A percentile compares a stretch with the other conserved stretches of the same genome.
phyloP scores from a whole-genome alignment of 352 stramenopile genomes.

The Lagenidium giganteum region DNA sequence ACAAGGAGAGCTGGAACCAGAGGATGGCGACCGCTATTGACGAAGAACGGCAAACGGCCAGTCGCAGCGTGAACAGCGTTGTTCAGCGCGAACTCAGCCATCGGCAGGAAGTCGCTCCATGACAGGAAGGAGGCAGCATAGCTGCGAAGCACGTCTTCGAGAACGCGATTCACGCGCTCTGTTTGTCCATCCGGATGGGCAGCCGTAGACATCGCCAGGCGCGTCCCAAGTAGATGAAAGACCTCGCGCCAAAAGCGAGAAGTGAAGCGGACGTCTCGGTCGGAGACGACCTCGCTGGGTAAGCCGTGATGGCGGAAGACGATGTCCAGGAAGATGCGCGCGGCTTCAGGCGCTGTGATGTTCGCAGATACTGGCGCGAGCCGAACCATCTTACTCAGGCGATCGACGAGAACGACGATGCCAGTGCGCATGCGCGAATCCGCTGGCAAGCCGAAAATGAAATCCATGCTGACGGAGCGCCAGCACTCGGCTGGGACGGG shows the following conservation, averaged over 20 bases:
- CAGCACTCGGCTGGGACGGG: too few species aligned
- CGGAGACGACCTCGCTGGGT: too few species aligned
- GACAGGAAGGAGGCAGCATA: constrained; percentile 12
- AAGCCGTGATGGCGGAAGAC: too few species aligned
- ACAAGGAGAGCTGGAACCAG: constrained; percentile 8
- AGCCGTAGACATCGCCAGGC: constrained; percentile 15
- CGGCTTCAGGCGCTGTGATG: too few species aligned
- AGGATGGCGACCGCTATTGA: constrained; percentile 8
- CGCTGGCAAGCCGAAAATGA: too few species aligned
- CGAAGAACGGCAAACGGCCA: constrained; percentile 15
- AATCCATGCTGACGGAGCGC: too few species aligned
- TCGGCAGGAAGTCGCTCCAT: constrained; percentile 14
- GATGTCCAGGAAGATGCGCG: too few species aligned
- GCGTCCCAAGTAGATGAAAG: constrained; percentile 13
- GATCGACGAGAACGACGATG: too few species aligned
- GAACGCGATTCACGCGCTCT: constrained; percentile 15
- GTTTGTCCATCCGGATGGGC: constrained; percentile 25
- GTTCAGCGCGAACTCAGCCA: constrained; percentile 20
- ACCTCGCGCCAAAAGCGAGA: constrained; percentile 15
- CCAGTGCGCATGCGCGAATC: too few species aligned
- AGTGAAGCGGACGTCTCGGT: too few species aligned
- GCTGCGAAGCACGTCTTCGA: constrained; percentile 18
- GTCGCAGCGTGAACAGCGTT: constrained; percentile 19
- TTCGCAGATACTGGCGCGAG: too few species aligned
- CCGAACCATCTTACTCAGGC: too few species aligned